phyloP scores from a whole-genome alignment of 176 grass and related monocot genomes.

The Saccharum officinarum region DNA sequence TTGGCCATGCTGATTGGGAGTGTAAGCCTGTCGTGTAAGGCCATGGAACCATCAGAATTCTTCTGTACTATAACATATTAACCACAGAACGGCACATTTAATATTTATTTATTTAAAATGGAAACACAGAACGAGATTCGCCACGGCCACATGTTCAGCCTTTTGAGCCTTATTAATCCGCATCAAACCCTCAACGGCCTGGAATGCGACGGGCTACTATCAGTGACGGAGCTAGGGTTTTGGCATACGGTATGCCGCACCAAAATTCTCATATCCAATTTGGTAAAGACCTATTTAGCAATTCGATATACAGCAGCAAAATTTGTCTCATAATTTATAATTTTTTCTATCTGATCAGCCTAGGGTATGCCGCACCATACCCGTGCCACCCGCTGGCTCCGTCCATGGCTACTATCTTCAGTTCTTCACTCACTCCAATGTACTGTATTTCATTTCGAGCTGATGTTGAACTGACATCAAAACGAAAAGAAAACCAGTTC shows the following conservation, averaged over 20 bases:
- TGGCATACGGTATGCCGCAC: too few species aligned
- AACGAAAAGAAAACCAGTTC: background rate
- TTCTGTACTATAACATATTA: background rate
- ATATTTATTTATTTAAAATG: too few species aligned
- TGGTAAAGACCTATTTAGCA: too few species aligned
- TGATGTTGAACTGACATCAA: background rate
- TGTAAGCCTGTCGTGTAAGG: background rate
- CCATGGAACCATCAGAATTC: background rate
- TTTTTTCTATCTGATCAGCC: too few species aligned
- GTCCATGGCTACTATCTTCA: background rate
- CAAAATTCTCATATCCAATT: too few species aligned
- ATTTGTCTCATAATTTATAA: too few species aligned
- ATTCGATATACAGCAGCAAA: too few species aligned
- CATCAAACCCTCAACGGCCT: slow-evolving; percentile 16
- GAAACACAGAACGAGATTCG: background rate
- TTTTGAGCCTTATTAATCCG: background rate
- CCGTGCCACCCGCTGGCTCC: too few species aligned
- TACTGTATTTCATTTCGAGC: background rate
- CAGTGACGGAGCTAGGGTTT: too few species aligned
- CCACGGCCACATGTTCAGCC: background rate
- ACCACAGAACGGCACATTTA: background rate
- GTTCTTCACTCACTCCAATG: background rate
- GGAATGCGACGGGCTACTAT: background rate
- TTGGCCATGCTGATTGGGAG: background rate
- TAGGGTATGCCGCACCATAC: too few species aligned